Percentiles rank a stretch among this genome's conserved stretches.
These are phyloP conservation scores for Grigorovia jiainica DNA, from an alignment of 805 yeast genomes.

Conservation along the genomic window DNA sequence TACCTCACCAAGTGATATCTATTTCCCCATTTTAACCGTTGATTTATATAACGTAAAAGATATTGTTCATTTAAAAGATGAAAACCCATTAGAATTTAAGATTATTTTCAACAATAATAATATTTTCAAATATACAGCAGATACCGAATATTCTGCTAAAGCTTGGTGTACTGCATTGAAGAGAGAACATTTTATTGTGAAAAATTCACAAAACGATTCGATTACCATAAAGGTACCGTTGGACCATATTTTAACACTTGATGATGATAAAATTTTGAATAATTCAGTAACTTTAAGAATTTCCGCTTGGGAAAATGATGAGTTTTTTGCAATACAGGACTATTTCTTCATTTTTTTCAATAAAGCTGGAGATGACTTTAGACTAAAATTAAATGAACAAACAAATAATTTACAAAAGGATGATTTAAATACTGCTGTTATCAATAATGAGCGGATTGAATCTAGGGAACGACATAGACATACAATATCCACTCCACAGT, in stretches of 20 bases:
- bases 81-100: constrained; percentile 37
- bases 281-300: constrained; percentile 47
- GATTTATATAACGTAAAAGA: constrained; percentile 56
- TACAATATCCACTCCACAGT: too few species aligned
- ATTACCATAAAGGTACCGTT: constrained; percentile 74
- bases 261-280: constrained; percentile 46
- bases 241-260: constrained; percentile 53
- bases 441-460: too few species aligned
- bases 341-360: constrained; percentile 60
- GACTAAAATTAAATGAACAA: too few species aligned
- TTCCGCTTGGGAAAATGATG: constrained; percentile 49
- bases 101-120: constrained; percentile 45
- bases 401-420: too few species aligned
- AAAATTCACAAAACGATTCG: constrained; percentile 53
- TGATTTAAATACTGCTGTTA: too few species aligned
- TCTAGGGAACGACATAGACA: too few species aligned
- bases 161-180: constrained; percentile 71
- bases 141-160: constrained; percentile 60
- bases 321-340: constrained; percentile 52
- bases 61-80: constrained; percentile 39
- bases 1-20: constrained; percentile 64
- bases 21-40: constrained; percentile 71
- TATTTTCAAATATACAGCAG: constrained; percentile 61
- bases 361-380: constrained; percentile 34
- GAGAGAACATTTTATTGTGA: constrained; percentile 65